Percentiles rank a stretch among this genome's conserved stretches.
Conservation (phyloP, 2,329 filamentous ascomycete species). For the Diaporthe vexans region DNA sequence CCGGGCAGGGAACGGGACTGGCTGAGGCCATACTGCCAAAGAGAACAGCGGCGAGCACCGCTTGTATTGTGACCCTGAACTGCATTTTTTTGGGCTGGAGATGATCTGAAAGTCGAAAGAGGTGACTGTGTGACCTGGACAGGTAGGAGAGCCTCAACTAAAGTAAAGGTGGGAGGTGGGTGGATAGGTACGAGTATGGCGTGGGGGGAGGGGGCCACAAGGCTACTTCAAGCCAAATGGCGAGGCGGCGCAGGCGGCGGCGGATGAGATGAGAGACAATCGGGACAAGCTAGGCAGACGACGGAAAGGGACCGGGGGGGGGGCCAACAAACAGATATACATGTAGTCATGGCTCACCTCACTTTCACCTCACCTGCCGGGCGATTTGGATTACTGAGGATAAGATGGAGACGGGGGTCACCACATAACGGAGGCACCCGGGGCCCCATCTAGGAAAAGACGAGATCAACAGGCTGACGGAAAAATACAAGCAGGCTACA, state of each 20-base stretch:
- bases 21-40: conserved; percentile 37
- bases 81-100: conserved; percentile 31
- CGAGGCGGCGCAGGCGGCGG: background rate
- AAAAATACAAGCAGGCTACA: background rate
- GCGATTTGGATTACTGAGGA: conserved; percentile 8
- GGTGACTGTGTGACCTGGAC: background rate
- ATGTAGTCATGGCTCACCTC: conserved; percentile 30
- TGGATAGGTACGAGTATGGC: background rate
- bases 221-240: background rate
- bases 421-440: background rate
- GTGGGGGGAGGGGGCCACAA: background rate
- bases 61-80: conserved; percentile 25
- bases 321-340: conserved; percentile 25
- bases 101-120: background rate
- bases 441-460: no score
- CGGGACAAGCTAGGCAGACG: background rate
- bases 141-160: background rate
- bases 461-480: conserved; percentile 9
- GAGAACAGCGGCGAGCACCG: conserved; percentile 36
- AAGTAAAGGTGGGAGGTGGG: background rate
- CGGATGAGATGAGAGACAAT: background rate
- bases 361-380: conserved; percentile 10
- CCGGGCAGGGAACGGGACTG: conserved; percentile 40
- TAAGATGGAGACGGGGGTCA: background rate
- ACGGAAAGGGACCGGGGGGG: background rate